Percentiles rank a stretch among this genome's conserved stretches.
Conservation (phyloP, 495 filamentous ascomycete species). For the Daldinia grandis region DNA sequence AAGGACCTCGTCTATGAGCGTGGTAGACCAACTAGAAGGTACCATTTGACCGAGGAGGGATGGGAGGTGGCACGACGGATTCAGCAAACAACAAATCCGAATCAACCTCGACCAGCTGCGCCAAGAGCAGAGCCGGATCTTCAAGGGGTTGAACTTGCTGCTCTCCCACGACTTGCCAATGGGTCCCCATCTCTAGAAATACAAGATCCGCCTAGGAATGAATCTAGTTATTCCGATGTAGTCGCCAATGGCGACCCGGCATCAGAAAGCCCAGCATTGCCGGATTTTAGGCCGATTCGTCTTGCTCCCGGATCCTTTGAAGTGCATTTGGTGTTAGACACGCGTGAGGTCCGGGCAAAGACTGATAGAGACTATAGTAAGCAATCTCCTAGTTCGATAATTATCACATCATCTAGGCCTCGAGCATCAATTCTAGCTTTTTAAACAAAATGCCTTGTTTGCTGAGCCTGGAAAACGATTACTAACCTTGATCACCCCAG, state of each 20-base stretch:
- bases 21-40: constrained; percentile 73
- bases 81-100: constrained; percentile 54
- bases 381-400: not conserved
- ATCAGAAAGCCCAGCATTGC: constrained; percentile 49
- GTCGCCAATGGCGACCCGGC: constrained; percentile 52
- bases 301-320: constrained; percentile 73
- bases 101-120: constrained; percentile 21
- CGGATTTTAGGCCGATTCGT: constrained; percentile 65
- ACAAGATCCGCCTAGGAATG: constrained; percentile 21
- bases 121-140: constrained; percentile 4
- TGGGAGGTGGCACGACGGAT: constrained; percentile 80
- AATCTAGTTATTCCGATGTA: constrained; percentile 47
- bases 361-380: constrained; percentile 76
- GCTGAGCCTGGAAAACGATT: not conserved
- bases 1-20: constrained; percentile 81
- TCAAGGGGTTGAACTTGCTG: constrained; percentile 5
- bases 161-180: not conserved
- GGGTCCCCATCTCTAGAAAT: constrained; percentile 37
- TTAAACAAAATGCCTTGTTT: not conserved
- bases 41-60: constrained; percentile 78
- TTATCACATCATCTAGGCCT: not conserved
- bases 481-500: constrained; percentile 11
- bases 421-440: not conserved
- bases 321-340: constrained; percentile 77
- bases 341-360: constrained; percentile 79